Percentiles rank a stretch among this genome's conserved stretches.
Conservation (phyloP, 1,284 basidiomycete species). For the Ganoderma boninense region DNA sequence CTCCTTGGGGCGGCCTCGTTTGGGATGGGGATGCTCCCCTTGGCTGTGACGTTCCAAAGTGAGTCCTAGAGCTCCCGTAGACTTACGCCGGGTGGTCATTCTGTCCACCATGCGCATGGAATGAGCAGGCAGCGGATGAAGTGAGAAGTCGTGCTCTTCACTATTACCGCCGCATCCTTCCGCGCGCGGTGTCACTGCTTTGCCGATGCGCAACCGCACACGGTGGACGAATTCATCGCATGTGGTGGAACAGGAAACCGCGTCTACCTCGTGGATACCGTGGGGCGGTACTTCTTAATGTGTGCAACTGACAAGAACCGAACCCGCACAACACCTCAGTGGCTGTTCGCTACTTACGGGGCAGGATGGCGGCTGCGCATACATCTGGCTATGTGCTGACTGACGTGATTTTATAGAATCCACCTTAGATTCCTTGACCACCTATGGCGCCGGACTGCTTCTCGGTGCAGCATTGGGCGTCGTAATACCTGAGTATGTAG, state of each 20-base stretch:
- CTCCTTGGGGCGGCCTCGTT: constrained; percentile 80
- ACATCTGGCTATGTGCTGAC: neutral
- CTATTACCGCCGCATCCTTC: neutral
- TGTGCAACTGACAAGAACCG: neutral
- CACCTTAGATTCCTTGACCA: constrained; percentile 68
- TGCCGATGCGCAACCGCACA: neutral
- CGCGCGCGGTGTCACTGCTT: neutral
- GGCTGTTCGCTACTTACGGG: neutral
- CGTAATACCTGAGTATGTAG: constrained; percentile 88
- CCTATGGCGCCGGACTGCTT: constrained; percentile 84
- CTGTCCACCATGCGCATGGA: neutral
- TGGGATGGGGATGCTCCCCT: constrained; percentile 75
- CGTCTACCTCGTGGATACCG: neutral
- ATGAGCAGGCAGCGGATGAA: neutral
- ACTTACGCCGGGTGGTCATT: neutral
- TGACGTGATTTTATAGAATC: constrained; percentile 50
- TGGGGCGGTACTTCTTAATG: neutral
- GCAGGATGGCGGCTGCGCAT: neutral
- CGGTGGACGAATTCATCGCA: neutral
- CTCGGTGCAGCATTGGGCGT: constrained; percentile 90
- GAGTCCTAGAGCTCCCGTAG: neutral
- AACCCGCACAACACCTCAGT: neutral
- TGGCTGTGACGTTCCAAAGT: constrained; percentile 82
- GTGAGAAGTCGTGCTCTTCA: neutral
- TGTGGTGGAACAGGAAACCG: too few species aligned